Conservation (phyloP, 768 basidiomycete genomes). For the Cantharellus cinnabarinus region DNA sequence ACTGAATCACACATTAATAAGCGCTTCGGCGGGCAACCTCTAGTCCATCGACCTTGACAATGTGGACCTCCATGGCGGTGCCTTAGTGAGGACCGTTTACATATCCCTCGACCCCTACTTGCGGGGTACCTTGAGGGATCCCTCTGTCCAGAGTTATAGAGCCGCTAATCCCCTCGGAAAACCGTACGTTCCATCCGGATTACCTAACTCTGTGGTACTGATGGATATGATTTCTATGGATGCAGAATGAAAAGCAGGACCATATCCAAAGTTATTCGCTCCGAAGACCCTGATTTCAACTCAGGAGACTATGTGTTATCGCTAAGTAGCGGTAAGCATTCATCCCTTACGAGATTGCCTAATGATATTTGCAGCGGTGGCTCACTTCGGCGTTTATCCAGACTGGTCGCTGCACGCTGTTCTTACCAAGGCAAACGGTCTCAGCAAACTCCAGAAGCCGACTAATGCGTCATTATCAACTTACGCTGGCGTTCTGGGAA, state of each 20-base stretch:
- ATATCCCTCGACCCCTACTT: slow-evolving; percentile 29
- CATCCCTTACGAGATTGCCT: background rate
- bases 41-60: slow-evolving; percentile 27
- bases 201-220: slow-evolving; percentile 16
- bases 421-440: background rate
- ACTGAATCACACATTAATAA: no score
- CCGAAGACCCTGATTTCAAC: background rate
- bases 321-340: slow-evolving; percentile 2
- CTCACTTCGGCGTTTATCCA: slow-evolving; percentile 21
- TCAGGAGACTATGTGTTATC: slow-evolving; percentile 10
- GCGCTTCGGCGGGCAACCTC: slow-evolving; percentile 7
- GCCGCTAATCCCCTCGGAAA: slow-evolving; percentile 8
- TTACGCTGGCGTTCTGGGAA: background rate
- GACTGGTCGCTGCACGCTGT: background rate
- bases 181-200: background rate
- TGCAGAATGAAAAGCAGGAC: slow-evolving; percentile 22
- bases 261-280: slow-evolving; percentile 2
- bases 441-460: background rate
- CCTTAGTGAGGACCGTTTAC: slow-evolving; percentile 30
- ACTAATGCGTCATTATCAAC: background rate
- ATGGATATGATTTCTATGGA: slow-evolving; percentile 20
- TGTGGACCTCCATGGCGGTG: slow-evolving; percentile 24
- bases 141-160: slow-evolving; percentile 10
- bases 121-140: slow-evolving; percentile 21
- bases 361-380: slow-evolving; percentile 16